Evolutionary conservation across 306 rosid species (phyloP).

Genomic region (Cotoneaster glaucophyllus): DNA sequence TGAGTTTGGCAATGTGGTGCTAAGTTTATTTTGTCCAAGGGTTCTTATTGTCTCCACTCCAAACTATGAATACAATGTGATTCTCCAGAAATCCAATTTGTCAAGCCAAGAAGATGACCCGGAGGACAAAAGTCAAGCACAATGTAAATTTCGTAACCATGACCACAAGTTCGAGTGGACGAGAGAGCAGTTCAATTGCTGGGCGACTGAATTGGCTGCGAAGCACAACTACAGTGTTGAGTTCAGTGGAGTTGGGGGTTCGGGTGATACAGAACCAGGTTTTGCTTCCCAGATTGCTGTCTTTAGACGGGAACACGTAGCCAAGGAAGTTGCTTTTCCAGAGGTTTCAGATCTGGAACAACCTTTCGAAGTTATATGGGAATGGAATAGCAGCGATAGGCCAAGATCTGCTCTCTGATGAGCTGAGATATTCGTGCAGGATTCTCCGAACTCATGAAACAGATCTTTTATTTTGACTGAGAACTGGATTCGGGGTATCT

Average conservation of each 20-base stretch:
- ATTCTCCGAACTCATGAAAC: neutral
- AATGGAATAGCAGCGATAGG: slow-evolving; percentile 41
- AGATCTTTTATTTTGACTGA: neutral
- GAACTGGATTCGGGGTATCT: slow-evolving; percentile 54
- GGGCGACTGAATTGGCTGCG: slow-evolving; percentile 72
- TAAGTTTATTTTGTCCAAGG: slow-evolving; percentile 60
- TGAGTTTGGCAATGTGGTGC: slow-evolving; percentile 65
- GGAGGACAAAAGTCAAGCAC: slow-evolving; percentile 54
- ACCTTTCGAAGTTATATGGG: slow-evolving; percentile 50
- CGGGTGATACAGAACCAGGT: slow-evolving; percentile 76
- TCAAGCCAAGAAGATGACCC: slow-evolving; percentile 57
- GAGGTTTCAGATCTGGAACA: slow-evolving; percentile 24
- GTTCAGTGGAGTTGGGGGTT: slow-evolving; percentile 90
- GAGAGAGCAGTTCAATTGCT: slow-evolving; percentile 63
- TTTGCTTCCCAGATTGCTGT: slow-evolving; percentile 98
- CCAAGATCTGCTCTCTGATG: neutral
- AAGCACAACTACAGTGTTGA: slow-evolving; percentile 69
- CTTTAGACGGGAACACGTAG: slow-evolving; percentile 41
- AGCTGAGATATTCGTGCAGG: neutral
- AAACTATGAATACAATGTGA: slow-evolving; percentile 81
- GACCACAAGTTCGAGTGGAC: slow-evolving; percentile 99
- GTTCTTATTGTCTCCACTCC: slow-evolving; percentile 93
- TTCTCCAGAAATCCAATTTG: slow-evolving; percentile 60
- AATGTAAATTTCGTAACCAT: slow-evolving; percentile 77
- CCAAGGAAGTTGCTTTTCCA: slow-evolving; percentile 9